Percentiles rank a stretch among this genome's conserved stretches.
Conservation (phyloP, 2,329 filamentous ascomycete genomes). For the Periconia sp. region DNA sequence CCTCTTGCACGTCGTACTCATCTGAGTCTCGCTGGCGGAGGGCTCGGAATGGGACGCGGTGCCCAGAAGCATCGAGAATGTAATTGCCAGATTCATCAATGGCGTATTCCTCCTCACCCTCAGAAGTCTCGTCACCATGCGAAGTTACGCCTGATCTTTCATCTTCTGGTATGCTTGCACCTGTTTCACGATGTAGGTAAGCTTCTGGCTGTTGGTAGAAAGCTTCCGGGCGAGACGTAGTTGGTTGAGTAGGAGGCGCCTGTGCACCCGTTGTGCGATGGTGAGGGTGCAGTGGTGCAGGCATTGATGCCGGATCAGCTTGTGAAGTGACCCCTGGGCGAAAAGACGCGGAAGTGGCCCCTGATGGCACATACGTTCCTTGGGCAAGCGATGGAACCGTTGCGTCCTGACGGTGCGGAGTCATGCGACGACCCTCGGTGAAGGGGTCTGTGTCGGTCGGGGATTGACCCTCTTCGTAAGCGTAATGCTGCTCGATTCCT, state of each 20-base stretch:
- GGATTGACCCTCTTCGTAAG: slow-evolving; percentile 57
- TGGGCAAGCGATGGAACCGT: slow-evolving; percentile 39
- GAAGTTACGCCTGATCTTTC: slow-evolving; percentile 44
- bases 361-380: slow-evolving; percentile 43
- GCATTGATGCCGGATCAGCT: slow-evolving; percentile 25
- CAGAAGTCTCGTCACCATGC: slow-evolving; percentile 39
- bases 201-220: slow-evolving; percentile 47
- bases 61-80: slow-evolving; percentile 43
- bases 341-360: slow-evolving; percentile 23
- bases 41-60: slow-evolving; percentile 41
- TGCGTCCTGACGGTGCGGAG: slow-evolving; percentile 32
- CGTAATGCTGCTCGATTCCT: slow-evolving; percentile 53
- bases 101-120: slow-evolving; percentile 46
- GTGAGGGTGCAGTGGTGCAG: slow-evolving; percentile 34
- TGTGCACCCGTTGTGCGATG: slow-evolving; percentile 28
- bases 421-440: slow-evolving; percentile 52
- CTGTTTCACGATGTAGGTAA: slow-evolving; percentile 40
- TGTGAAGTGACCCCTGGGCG: slow-evolving; percentile 24
- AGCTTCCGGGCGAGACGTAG: slow-evolving; percentile 41
- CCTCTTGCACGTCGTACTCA: slow-evolving; percentile 62
- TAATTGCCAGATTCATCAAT: slow-evolving; percentile 45
- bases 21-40: slow-evolving; percentile 49
- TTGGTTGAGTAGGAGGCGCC: slow-evolving; percentile 25
- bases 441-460: slow-evolving; percentile 69
- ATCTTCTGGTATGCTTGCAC: slow-evolving; percentile 36